Evolutionary conservation across 257 asterid species (phyloP).

Genomic region (Nicotiana paniculata): DNA sequence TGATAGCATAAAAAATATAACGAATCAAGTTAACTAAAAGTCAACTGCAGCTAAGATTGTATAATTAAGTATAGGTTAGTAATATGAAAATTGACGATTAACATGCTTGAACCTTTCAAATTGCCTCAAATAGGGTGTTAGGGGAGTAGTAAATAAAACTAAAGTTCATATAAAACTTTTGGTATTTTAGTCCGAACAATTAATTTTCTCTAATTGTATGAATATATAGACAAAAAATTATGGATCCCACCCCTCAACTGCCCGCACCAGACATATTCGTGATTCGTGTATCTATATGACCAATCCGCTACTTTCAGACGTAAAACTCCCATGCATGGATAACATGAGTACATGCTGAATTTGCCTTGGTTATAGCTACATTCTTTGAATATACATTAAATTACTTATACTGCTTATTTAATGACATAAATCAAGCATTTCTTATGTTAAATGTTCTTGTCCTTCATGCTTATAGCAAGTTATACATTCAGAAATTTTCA

Average conservation of each 20-base stretch:
- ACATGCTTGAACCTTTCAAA: not conserved
- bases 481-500: not conserved
- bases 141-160: not conserved
- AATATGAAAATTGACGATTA: no score
- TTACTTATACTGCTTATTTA: not conserved
- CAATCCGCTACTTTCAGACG: no score
- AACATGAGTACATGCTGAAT: not conserved
- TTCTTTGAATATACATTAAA: not conserved
- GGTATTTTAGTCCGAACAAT: not conserved
- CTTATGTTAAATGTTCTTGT: not conserved
- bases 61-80: not conserved
- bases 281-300: not conserved
- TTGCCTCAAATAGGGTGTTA: not conserved
- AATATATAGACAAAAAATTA: not conserved
- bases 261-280: not conserved
- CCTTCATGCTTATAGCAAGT: not conserved
- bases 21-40: not conserved
- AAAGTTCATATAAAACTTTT: no score
- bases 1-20: not conserved
- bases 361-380: not conserved
- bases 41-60: not conserved
- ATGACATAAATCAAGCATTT: not conserved
- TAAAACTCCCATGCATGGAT: not conserved
- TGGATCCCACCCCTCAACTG: not conserved
- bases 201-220: not conserved